Percentiles rank a stretch among this genome's conserved stretches.
Conservation (phyloP, 352 stramenopile species). For the Pythium myriotylum region DNA sequence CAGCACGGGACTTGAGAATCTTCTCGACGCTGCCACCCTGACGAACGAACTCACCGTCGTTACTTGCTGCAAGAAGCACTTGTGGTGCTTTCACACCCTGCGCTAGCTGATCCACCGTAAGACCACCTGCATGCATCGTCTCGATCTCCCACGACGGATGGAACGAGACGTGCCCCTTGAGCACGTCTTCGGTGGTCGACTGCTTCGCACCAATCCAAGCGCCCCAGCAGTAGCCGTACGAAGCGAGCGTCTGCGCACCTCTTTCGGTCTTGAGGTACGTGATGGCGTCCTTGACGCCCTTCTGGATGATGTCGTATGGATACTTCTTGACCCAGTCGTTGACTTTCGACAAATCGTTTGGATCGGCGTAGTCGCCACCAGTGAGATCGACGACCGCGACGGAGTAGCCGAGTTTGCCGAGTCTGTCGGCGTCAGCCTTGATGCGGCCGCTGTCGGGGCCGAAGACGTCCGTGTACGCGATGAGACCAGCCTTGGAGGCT, state of each 20-base stretch:
- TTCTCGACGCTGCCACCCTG: constrained; percentile 70
- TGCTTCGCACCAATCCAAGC: constrained; percentile 70
- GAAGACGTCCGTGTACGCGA: no score
- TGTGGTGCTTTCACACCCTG: constrained; percentile 74
- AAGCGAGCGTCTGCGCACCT: no score
- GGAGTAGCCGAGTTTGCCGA: constrained; percentile 76
- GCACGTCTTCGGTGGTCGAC: constrained; percentile 43
- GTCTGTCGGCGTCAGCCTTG: constrained; percentile 61
- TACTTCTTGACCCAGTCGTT: constrained; percentile 75
- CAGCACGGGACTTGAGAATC: constrained; percentile 46
- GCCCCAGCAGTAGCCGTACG: no score
- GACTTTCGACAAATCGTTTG: constrained; percentile 30
- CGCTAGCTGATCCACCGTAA: constrained; percentile 67
- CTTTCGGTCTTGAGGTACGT: constrained; percentile 68
- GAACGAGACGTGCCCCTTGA: constrained; percentile 78
- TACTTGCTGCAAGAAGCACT: constrained; percentile 61
- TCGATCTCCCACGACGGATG: constrained; percentile 82
- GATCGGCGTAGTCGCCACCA: constrained; percentile 67
- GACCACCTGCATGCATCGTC: constrained; percentile 73
- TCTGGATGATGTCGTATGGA: constrained; percentile 51
- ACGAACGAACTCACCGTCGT: constrained; percentile 73
- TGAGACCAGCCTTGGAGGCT: constrained; percentile 59
- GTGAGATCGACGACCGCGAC: constrained; percentile 72
- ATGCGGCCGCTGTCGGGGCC: no score
- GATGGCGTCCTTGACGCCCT: constrained; percentile 68